Base-by-base conservation (phyloP, 257 asterid species). In the Leptodermis oblonga region DNA sequence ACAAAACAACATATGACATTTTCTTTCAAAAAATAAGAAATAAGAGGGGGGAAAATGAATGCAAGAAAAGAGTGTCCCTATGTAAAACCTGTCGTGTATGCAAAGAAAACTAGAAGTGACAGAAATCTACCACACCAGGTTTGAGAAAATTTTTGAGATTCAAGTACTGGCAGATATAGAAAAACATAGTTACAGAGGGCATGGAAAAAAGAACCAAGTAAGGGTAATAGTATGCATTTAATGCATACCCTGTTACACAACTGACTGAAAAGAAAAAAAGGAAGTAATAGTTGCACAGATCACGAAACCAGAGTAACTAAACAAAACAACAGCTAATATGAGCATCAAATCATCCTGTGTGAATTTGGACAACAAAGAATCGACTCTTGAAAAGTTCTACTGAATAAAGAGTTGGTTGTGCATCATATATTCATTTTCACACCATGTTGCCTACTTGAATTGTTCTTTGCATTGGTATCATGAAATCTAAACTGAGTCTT, bases 1-100 rank as follows among this genome's bases (percentile, higher is more conserved):
- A 75, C 59, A 59, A 65, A 37, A 17, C n/a, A 45, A 65, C 42
- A 67, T 55, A 42, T 46, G 31, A 45, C 54, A 25, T 62, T 71
- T 37, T 9, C 36, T 25, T 5, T 23, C 55, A 31, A n/a, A 22
- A 22, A 36, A 64, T n/a, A 0, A 13, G 9, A 39, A 62, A 52
- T 28, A 14, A 14, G 25, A 7, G 34, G 37, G 3, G 53, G 22
- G 13, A 20, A 36, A 36, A 62, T 13, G 15, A 14, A 63, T 18
- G 70, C 65, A 52, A 53, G 33, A 26, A 11, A 22, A 33, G 13
- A 3, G 26, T 13, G 37, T 1, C 15, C 28, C 6, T 14, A 31
- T 45, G 23, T n/a, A 23, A 22, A 41, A 60, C 34, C 34, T 45
- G 49, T 33, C 65, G 15, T 60, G 37, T 6, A 33, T 59, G 65